phyloP scores from a whole-genome alignment of 2,329 filamentous ascomycete genomes.

The Clathrospora elynae region DNA sequence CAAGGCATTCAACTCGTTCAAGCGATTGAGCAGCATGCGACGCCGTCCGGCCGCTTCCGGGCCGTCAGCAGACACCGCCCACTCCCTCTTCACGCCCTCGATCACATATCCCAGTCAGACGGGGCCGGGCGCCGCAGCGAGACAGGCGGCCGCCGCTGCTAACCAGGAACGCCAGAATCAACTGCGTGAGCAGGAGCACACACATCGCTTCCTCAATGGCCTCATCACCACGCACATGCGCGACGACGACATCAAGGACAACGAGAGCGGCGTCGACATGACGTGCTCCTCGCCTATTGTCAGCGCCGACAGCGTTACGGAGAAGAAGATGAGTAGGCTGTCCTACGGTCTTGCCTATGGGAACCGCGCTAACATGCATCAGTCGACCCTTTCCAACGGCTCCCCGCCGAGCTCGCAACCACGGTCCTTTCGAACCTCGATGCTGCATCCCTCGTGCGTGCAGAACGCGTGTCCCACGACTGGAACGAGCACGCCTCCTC shows the following conservation, averaged over 20 bases:
- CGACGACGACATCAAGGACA: slow-evolving; percentile 43
- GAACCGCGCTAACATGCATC: slow-evolving; percentile 14
- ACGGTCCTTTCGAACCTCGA: slow-evolving; percentile 66
- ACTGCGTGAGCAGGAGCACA: slow-evolving; percentile 42
- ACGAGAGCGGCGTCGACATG: slow-evolving; percentile 48
- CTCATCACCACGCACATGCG: slow-evolving; percentile 18
- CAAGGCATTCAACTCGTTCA: slow-evolving; percentile 34
- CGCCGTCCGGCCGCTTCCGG: slow-evolving; percentile 39
- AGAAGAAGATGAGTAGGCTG: slow-evolving; percentile 45
- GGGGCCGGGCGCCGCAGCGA: slow-evolving; percentile 38
- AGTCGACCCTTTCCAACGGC: slow-evolving; percentile 58
- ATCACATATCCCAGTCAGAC: slow-evolving; percentile 22
- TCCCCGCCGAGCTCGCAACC: slow-evolving; percentile 65
- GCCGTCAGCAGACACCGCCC: slow-evolving; percentile 28
- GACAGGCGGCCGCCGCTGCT: slow-evolving; percentile 44
- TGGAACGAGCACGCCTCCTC: slow-evolving; percentile 64
- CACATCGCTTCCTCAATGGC: slow-evolving; percentile 39
- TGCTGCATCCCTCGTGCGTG: slow-evolving; percentile 59
- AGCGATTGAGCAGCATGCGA: slow-evolving; percentile 41
- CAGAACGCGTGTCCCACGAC: slow-evolving; percentile 60
- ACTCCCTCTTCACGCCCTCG: slow-evolving; percentile 23
- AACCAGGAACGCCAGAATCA: slow-evolving; percentile 41
- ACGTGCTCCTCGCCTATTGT: slow-evolving; percentile 42
- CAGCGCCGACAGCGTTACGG: slow-evolving; percentile 38
- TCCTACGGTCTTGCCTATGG: not conserved